Evolutionary conservation across 441 rosid genomes (phyloP), one percentile per base, ranked within the genome.

Genomic region (Gossypium davidsonii): DNA sequence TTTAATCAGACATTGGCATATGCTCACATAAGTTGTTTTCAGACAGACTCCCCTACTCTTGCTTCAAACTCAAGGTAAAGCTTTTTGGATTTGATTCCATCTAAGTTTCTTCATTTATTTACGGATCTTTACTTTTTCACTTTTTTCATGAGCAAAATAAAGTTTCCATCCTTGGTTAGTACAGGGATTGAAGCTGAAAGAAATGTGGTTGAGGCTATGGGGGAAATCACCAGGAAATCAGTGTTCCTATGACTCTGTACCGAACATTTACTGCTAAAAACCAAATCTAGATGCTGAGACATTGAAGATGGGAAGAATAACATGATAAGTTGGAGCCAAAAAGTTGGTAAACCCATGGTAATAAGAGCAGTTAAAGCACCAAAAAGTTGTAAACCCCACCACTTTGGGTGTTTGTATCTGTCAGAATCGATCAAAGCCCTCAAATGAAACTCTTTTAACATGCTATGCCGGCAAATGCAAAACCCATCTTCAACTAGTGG

Each of bases 351-450:
- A 7, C 44, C 44, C 44, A 37, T 8, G 44, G 44, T 53, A 53
- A 55, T 20, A 21, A 17, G 37, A 42, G 28, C 20, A 49, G 21
- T 57, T 59, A 17, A 44, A 48, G 61, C 77, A 73, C 53, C 26
- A 61, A 53, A n/a, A 67, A 26, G 58, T 8, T 66, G 34, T 39
- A 20, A 62, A 73, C 48, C 56, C 76, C 80, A 72, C 55, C 56
- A 39, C 23, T 37, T 37, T 8, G 49, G 48, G 48, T 34, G 67
- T 9, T 37, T 37, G 49, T 25, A 37, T 37, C 23, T 1, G 49
- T 37, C 67, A 37, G 26, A 1, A 9, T 63, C 67, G 4, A 63
- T 63, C 51, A 3, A 39, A 49, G 42, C 23, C 39, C 21, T 72
- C 76, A 21, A 37, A 66, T 72, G 58, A 25, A 69, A 7, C 21